Base-by-base conservation (phyloP, 2,329 filamentous ascomycete genomes). In the Aspergillus brunneoviolaceus region DNA sequence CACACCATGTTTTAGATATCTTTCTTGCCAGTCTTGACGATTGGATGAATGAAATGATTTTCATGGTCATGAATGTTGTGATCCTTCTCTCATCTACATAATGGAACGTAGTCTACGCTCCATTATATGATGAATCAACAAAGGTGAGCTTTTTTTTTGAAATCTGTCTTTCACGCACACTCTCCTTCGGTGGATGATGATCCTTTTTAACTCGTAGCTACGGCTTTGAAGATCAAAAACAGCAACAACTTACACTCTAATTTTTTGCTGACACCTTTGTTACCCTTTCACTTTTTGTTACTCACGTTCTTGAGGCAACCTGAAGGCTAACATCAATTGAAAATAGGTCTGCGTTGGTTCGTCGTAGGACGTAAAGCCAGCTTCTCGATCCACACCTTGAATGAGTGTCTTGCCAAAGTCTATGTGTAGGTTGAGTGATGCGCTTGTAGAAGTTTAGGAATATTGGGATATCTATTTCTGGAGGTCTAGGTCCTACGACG, bases 201-300 rank as follows among this genome's bases (percentile, higher is more conserved):
- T 76, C 77, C 63, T 87, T 87, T 88, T 88, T 87, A 88, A 87
- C 85, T 80, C 85, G 80, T 81, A 87, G 74, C 72, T 56, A 71
- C 73, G 63, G 70, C 80, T 60, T 76, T 87, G 85, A 85, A 78
- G 84, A 86, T 74, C 67, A 77, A 82, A 73, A 81, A 82, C 79
- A 79, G 81, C 82, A 86, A 85, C 84, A 85, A 84, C 80, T 84
- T 60, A 84, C 81, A 87, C 84, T 88, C 85, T 88, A 87, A 87
- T 88, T 88, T 88, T 87, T 88, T 87, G 76, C 84, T 87, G 85
- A 88, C 77, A 72, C 74, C 73, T 21, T 52, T 55, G 49, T 51
- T 51, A 19, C 21, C 49, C 23, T 51, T 4, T 53, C 58, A 25
- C 42, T 51, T 55, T 29, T 55, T 51, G 49, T 58, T 49, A 56